phyloP scores from a whole-genome alignment of 2,329 filamentous ascomycete genomes.

The Ophiocordyceps unilateralis region DNA sequence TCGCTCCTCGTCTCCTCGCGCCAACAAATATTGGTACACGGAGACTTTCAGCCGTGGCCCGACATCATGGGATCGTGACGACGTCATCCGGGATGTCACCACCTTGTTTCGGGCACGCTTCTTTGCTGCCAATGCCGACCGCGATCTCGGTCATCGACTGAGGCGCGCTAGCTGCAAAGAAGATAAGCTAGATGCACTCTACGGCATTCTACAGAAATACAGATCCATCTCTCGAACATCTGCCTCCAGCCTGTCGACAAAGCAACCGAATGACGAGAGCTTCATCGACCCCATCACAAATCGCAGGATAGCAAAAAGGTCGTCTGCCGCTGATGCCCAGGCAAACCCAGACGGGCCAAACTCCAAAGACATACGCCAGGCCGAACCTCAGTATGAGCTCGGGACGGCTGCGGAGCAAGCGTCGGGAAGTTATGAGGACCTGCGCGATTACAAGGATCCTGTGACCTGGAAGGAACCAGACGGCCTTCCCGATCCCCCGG shows the following conservation, averaged over 20 bases:
- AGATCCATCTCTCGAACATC: neutral
- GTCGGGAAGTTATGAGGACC: slow-evolving; percentile 21
- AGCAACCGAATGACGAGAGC: slow-evolving; percentile 4
- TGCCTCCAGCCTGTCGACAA: slow-evolving; percentile 11
- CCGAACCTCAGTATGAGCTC: slow-evolving; percentile 4
- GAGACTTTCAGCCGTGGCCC: slow-evolving; percentile 26
- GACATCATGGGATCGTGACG: slow-evolving; percentile 26
- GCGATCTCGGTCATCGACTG: neutral
- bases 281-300: slow-evolving; percentile 43
- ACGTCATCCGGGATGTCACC: slow-evolving; percentile 15
- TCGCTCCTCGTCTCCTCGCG: slow-evolving; percentile 10
- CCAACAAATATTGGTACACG: slow-evolving; percentile 21
- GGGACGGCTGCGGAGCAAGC: slow-evolving; percentile 17
- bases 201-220: neutral
- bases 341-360: neutral
- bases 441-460: slow-evolving; percentile 16
- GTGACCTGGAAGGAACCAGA: slow-evolving; percentile 20
- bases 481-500: slow-evolving; percentile 11
- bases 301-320: slow-evolving; percentile 16
- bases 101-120: slow-evolving; percentile 17
- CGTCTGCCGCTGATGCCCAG: neutral
- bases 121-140: neutral
- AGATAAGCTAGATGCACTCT: neutral
- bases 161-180: neutral
- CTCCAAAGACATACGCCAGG: neutral